Percentiles rank a stretch among this genome's conserved stretches.
Evolutionary conservation across 129 eudicot genomes (phyloP).

Genomic region (Sambucus nigra): DNA sequence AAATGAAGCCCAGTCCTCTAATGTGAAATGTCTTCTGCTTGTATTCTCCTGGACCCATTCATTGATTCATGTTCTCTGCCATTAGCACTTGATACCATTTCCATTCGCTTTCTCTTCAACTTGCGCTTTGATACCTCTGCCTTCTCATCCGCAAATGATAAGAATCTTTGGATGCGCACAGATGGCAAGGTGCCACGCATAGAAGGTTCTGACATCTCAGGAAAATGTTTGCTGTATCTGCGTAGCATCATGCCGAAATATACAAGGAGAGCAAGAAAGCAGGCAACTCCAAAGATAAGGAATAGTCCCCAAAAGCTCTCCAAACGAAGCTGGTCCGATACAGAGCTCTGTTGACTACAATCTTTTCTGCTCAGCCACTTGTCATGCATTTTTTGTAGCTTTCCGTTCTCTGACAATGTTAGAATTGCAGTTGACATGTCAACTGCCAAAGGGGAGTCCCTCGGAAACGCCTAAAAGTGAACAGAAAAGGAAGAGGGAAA

Average conservation of each 20-base stretch:
- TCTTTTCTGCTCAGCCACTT: constrained; percentile 42
- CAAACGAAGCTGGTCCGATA: constrained; percentile 49
- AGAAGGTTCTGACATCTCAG: constrained; percentile 13
- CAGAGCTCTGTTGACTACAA: constrained; percentile 22
- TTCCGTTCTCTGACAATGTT: constrained; percentile 57
- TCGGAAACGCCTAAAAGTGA: constrained; percentile 55
- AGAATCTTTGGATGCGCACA: constrained; percentile 38
- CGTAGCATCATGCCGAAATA: constrained; percentile 31
- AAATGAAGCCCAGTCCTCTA: too few species aligned
- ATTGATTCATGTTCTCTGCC: constrained; percentile 23
- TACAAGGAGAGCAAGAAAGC: constrained; percentile 43
- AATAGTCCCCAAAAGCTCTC: constrained; percentile 72
- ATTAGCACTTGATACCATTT: constrained; percentile 12
- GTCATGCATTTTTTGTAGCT: constrained; percentile 62
- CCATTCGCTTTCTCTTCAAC: constrained; percentile 52
- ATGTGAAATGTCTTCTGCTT: constrained; percentile 17
- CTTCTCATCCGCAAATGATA: constrained; percentile 71
- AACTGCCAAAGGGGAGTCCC: constrained; percentile 68
- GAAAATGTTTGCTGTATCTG: constrained; percentile 21
- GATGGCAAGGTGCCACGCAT: constrained; percentile 23
- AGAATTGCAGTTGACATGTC: constrained; percentile 92
- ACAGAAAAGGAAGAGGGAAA: background rate
- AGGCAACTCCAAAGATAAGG: constrained; percentile 56
- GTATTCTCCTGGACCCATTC: constrained; percentile 27
- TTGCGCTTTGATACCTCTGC: constrained; percentile 36